Evolutionary conservation across 2,329 filamentous ascomycete genomes (phyloP).

Genomic region (Ophiosphaerella korrae): DNA sequence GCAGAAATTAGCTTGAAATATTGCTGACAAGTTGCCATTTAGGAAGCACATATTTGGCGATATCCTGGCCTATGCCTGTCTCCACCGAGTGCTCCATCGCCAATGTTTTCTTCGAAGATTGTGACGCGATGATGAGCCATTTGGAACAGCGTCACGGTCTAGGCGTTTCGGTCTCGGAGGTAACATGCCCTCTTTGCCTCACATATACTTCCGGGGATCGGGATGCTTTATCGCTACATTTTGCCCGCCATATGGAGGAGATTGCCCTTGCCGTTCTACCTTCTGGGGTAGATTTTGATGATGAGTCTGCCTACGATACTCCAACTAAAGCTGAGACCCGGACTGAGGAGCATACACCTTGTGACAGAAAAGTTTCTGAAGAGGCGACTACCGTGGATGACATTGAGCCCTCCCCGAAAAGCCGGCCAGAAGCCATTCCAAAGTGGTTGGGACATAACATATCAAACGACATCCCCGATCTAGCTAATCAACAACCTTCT

Average conservation of each 20-base stretch:
- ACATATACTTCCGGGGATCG: neutral
- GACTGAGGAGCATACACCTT: neutral
- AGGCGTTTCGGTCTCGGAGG: neutral
- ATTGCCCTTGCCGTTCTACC: neutral
- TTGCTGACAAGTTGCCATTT: neutral
- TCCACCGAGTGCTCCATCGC: neutral
- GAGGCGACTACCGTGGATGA: too few relatives aligned
- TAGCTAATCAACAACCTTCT: too few relatives aligned
- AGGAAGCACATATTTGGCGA: constrained; percentile 6
- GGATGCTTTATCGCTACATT: neutral
- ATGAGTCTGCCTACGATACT: neutral
- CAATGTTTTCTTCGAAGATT: constrained; percentile 1
- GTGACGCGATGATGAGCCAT: constrained; percentile 2
- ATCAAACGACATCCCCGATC: too few relatives aligned
- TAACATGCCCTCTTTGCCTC: constrained; percentile 3
- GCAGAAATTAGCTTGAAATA: neutral
- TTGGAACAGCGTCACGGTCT: neutral
- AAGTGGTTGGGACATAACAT: too few relatives aligned
- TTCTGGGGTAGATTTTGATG: neutral
- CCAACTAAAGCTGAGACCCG: neutral
- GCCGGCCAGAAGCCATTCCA: too few relatives aligned
- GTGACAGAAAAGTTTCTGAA: too few relatives aligned
- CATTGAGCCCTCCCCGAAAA: too few relatives aligned
- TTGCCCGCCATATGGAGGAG: constrained; percentile 1
- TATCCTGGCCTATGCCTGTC: constrained; percentile 3